Percentiles rank a stretch among this genome's conserved stretches.
Evolutionary conservation across 176 grass and related monocot species (phyloP).

Genomic region (Poa annua): DNA sequence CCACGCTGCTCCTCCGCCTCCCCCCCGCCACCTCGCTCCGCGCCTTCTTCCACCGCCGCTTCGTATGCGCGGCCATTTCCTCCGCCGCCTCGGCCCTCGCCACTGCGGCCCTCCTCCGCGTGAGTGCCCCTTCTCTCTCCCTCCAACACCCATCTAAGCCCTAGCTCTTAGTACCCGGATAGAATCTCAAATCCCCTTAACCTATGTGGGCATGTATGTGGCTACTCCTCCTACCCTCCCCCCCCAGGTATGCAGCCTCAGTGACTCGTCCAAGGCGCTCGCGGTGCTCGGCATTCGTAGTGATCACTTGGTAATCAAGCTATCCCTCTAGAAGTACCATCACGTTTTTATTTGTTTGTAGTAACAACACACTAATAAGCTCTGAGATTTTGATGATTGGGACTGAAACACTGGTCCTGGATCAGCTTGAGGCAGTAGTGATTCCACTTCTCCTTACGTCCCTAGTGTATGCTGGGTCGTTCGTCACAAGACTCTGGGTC

Average conservation of each 20-base stretch:
- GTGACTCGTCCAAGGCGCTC: conserved; percentile 46
- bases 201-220: background rate
- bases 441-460: conserved; percentile 83
- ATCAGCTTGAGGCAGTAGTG: conserved; percentile 65
- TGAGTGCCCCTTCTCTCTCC: conserved; percentile 27
- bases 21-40: conserved; percentile 57
- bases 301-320: conserved; percentile 58
- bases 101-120: conserved; percentile 53
- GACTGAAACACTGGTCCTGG: conserved; percentile 43
- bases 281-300: conserved; percentile 66
- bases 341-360: background rate
- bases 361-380: background rate
- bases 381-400: conserved; percentile 27
- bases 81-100: conserved; percentile 52
- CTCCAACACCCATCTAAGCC: background rate
- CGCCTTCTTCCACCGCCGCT: conserved; percentile 60
- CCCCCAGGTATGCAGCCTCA: conserved; percentile 39
- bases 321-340: background rate
- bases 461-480: conserved; percentile 68
- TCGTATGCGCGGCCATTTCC: conserved; percentile 65
- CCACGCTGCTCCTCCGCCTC: conserved; percentile 58
- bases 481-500: conserved; percentile 49
- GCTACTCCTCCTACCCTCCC: background rate
- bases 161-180: background rate
- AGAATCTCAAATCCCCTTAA: conserved; percentile 10